Conservation (phyloP, 2,329 filamentous ascomycete genomes). For the Xylariaceae sp. region DNA sequence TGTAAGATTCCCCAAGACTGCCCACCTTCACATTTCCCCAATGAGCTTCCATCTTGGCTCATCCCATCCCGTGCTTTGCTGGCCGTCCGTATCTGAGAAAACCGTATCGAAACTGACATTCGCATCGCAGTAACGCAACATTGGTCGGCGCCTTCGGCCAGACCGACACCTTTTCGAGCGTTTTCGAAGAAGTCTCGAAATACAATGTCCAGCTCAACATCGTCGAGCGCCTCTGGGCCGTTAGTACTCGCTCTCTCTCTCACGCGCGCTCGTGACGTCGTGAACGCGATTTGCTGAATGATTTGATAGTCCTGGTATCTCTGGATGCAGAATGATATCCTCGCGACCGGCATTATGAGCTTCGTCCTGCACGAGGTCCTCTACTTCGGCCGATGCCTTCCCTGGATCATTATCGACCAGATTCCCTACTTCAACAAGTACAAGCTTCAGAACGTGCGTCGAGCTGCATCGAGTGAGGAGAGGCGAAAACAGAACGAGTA, state of each 20-base stretch:
- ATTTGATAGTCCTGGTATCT: constrained; percentile 72
- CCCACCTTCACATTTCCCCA: background rate
- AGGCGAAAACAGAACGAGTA: background rate
- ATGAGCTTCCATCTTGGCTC: background rate
- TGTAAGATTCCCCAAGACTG: constrained; percentile 21
- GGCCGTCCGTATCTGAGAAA: background rate
- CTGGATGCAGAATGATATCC: constrained; percentile 95
- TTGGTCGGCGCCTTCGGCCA: constrained; percentile 42
- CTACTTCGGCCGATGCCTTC: constrained; percentile 87
- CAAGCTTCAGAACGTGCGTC: constrained; percentile 81
- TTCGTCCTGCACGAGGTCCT: constrained; percentile 91
- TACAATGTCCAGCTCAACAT: constrained; percentile 83
- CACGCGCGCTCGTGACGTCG: constrained; percentile 5
- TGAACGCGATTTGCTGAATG: constrained; percentile 28
- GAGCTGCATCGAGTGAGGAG: background rate
- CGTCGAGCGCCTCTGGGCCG: constrained; percentile 82
- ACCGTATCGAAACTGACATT: constrained; percentile 10
- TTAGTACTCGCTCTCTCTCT: constrained; percentile 39
- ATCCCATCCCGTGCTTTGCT: background rate
- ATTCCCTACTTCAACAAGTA: constrained; percentile 86
- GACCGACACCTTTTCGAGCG: constrained; percentile 48
- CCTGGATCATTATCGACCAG: constrained; percentile 87
- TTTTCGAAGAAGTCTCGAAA: constrained; percentile 60
- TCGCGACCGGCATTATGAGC: constrained; percentile 96
- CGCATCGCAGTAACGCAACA: constrained; percentile 45